Conservation (phyloP, 78 protist genomes). For the Dictyostelium discoideum region DNA sequence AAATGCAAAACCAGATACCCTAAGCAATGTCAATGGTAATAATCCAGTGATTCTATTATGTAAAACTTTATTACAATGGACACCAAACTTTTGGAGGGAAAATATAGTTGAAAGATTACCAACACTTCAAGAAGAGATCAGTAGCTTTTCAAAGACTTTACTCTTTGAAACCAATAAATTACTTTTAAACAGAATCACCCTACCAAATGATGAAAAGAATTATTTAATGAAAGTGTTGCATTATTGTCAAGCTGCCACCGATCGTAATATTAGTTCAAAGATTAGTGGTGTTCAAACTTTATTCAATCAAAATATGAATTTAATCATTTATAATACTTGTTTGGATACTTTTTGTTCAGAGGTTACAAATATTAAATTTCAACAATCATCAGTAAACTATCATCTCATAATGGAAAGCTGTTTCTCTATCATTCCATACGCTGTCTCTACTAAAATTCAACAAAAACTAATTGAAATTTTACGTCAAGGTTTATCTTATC, state of each 20-base stretch:
- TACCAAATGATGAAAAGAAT: slow-evolving; percentile 30
- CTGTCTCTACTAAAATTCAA: slow-evolving; percentile 37
- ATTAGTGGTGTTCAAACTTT: slow-evolving; percentile 9
- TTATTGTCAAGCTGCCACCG: slow-evolving; percentile 64
- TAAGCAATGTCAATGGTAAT: neutral
- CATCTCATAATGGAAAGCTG: slow-evolving; percentile 25
- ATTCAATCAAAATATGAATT: slow-evolving; percentile 45
- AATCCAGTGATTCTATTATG: slow-evolving; percentile 54
- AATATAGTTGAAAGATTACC: slow-evolving; percentile 42
- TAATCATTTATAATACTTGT: slow-evolving; percentile 26
- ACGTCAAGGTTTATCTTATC: slow-evolving; percentile 14
- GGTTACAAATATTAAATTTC: neutral
- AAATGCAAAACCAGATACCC: neutral
- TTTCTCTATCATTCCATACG: slow-evolving; percentile 25
- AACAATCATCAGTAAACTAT: neutral
- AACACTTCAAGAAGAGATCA: slow-evolving; percentile 46
- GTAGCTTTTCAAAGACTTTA: slow-evolving; percentile 5
- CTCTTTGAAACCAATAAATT: slow-evolving; percentile 26
- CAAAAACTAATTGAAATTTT: slow-evolving; percentile 41
- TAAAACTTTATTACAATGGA: slow-evolving; percentile 11
- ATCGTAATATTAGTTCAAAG: slow-evolving; percentile 47
- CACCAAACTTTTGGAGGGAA: slow-evolving; percentile 57
- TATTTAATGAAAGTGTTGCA: slow-evolving; percentile 33
- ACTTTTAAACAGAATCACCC: neutral
- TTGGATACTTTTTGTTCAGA: slow-evolving; percentile 53